Percentiles rank a stretch among this genome's conserved stretches.
Conservation (phyloP, 257 asterid species). For the Nicotiana obtusifolia region DNA sequence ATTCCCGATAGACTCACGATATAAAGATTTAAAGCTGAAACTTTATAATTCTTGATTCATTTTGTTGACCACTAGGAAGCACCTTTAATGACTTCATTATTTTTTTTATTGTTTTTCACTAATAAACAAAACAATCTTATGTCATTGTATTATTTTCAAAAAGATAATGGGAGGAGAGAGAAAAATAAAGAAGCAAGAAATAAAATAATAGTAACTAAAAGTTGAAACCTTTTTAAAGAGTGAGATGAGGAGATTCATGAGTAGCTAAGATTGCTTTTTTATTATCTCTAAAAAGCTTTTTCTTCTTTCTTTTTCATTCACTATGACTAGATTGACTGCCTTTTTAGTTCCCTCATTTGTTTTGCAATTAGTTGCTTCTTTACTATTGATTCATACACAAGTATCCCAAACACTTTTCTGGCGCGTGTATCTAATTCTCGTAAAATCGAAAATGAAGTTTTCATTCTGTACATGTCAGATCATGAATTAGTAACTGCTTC, state of each 20-base stretch:
- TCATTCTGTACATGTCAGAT: no score
- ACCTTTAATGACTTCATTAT: no score
- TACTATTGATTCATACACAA: neutral
- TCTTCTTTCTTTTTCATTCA: constrained; percentile 19
- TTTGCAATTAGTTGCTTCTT: constrained; percentile 8
- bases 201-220: constrained; percentile 10
- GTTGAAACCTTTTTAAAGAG: constrained; percentile 44
- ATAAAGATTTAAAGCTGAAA: rapidly evolving
- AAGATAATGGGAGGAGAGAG: constrained; percentile 20
- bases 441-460: no score
- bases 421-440: constrained; percentile 1
- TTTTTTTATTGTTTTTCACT: neutral
- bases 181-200: constrained; percentile 12
- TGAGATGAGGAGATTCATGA: constrained; percentile 62
- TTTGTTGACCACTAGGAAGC: no score
- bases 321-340: constrained; percentile 43
- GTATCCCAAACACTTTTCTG: neutral
- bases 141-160: constrained; percentile 14
- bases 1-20: no score
- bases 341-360: constrained; percentile 35
- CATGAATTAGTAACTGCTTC: no score
- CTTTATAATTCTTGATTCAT: no score
- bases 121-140: constrained; percentile 19
- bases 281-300: neutral
- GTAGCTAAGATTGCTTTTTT: constrained; percentile 32